Evolutionary conservation across 169 alveolate genomes (phyloP).

Genomic region (Plasmodium relictum): DNA sequence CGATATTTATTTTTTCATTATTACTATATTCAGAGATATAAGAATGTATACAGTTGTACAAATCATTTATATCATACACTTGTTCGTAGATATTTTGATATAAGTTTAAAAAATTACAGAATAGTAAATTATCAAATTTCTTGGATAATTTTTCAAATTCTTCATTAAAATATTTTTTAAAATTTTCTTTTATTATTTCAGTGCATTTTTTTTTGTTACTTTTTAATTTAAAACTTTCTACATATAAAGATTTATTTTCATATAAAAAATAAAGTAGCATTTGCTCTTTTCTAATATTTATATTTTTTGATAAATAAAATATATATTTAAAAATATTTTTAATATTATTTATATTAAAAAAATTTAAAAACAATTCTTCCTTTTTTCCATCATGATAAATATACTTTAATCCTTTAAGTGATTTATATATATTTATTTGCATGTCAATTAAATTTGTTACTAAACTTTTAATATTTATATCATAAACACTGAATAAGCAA

Average conservation of each 20-base stretch:
- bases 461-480: conserved; percentile 63
- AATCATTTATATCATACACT: conserved; percentile 65
- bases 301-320: conserved; percentile 56
- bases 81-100: conserved; percentile 73
- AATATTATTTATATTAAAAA: conserved; percentile 41
- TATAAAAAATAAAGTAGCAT: conserved; percentile 49
- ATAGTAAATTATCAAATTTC: conserved; percentile 31
- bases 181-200: conserved; percentile 22
- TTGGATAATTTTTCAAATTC: conserved; percentile 17
- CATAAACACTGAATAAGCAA: conserved; percentile 44
- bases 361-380: conserved; percentile 38
- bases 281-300: conserved; percentile 67
- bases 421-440: conserved; percentile 64
- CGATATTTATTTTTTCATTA: conserved; percentile 46
- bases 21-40: conserved; percentile 54
- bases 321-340: conserved; percentile 57
- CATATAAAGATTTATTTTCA: conserved; percentile 73
- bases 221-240: conserved; percentile 60
- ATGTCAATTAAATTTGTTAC: conserved; percentile 15
- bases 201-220: conserved; percentile 39
- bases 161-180: conserved; percentile 49
- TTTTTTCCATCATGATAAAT: not conserved
- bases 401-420: conserved; percentile 37
- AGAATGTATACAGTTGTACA: conserved; percentile 51
- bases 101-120: conserved; percentile 60